Evolutionary conservation across 345 rosid species (phyloP).

Genomic region (Hypericum perforatum): DNA sequence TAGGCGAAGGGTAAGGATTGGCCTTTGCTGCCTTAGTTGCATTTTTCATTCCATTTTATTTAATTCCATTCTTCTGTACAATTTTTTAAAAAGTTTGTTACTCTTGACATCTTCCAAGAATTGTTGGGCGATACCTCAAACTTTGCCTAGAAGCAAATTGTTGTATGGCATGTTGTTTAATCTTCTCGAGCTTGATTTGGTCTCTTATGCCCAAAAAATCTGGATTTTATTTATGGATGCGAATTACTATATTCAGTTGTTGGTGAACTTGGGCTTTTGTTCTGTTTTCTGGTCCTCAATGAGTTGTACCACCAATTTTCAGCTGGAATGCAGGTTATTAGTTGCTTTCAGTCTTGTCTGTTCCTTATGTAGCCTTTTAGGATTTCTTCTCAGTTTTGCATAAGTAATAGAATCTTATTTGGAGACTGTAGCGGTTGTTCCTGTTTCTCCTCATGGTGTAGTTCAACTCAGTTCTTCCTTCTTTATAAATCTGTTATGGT

Average conservation of each 20-base stretch:
- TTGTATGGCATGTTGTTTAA: no score
- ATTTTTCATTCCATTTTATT: no score
- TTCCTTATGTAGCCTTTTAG: background rate
- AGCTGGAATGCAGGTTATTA: conserved; percentile 87
- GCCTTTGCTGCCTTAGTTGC: no score
- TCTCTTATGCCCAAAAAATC: no score
- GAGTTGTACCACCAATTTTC: conserved; percentile 77
- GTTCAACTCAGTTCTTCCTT: conserved; percentile 79
- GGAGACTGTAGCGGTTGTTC: conserved; percentile 82
- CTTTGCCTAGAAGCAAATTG: no score
- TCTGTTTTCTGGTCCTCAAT: no score
- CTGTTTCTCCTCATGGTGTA: conserved; percentile 76
- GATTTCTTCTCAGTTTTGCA: conserved; percentile 10
- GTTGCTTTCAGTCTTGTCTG: conserved; percentile 11
- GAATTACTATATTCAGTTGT: no score
- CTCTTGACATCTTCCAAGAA: conserved; percentile 61
- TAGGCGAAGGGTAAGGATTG: conserved; percentile 99
- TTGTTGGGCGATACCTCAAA: conserved; percentile 79
- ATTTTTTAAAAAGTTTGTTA: no score
- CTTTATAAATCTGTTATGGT: conserved; percentile 39
- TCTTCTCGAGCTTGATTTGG: no score
- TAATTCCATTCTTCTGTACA: no score
- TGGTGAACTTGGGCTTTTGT: conserved; percentile 10
- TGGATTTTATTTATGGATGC: no score
- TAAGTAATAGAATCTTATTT: conserved; percentile 7